These are phyloP conservation scores for Ceratobasidium papillatum DNA, from an alignment of 1,284 basidiomycete species.

Conservation along the genomic window DNA sequence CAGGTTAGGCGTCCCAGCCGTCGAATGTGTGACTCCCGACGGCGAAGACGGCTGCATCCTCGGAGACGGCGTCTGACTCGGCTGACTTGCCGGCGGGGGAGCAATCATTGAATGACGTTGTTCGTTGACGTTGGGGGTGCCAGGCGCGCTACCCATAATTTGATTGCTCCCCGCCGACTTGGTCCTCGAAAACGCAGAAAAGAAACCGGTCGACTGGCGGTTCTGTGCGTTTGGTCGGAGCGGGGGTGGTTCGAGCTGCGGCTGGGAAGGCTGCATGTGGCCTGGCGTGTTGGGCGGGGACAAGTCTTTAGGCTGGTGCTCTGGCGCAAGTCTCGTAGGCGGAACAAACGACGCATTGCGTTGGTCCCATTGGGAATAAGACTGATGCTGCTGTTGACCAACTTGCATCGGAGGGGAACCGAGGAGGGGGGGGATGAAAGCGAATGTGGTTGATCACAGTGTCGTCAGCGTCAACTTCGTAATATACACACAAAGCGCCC, in stretches of 20 bases:
- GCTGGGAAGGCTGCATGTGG: background rate
- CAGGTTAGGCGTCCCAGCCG: constrained; percentile 14
- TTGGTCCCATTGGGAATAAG: constrained; percentile 28
- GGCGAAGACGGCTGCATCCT: constrained; percentile 13
- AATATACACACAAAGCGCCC: constrained; percentile 17
- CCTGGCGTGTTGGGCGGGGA: constrained; percentile 31
- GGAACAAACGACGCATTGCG: constrained; percentile 37
- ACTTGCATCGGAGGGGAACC: constrained; percentile 18
- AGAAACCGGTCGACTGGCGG: constrained; percentile 37
- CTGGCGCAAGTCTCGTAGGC: constrained; percentile 6
- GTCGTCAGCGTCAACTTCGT: constrained; percentile 1
- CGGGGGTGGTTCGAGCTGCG: background rate
- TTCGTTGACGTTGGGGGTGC: constrained; percentile 1
- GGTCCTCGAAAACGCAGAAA: constrained; percentile 37
- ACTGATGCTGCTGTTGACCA: constrained; percentile 8
- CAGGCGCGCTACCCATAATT: constrained; percentile 19
- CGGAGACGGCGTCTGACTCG: background rate
- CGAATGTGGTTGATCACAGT: background rate
- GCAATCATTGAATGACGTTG: background rate
- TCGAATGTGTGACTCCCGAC: constrained; percentile 1
- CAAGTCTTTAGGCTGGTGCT: constrained; percentile 9
- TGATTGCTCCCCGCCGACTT: constrained; percentile 31
- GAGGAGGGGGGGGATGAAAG: constrained; percentile 7
- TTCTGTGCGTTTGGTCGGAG: constrained; percentile 26
- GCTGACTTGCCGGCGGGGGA: background rate